phyloP scores from a whole-genome alignment of 2,329 filamentous ascomycete species.

The Sodiomyces alkalinus region DNA sequence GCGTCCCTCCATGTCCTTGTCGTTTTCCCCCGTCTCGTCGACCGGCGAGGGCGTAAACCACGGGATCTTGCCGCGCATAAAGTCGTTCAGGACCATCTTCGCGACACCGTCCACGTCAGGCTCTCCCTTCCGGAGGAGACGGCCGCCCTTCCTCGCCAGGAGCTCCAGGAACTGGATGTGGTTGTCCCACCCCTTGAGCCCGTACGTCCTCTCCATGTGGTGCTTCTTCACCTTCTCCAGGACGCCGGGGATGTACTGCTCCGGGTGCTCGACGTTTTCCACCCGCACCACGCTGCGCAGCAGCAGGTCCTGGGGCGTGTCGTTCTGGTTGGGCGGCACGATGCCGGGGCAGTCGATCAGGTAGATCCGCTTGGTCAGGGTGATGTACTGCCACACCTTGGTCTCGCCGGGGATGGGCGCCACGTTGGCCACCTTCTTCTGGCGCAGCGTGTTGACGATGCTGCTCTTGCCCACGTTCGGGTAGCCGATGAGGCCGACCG shows the following conservation, averaged over 20 bases:
- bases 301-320: constrained; percentile 76
- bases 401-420: constrained; percentile 94
- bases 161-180: constrained; percentile 74
- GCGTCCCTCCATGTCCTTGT: constrained; percentile 47
- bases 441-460: constrained; percentile 90
- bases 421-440: constrained; percentile 87
- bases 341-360: constrained; percentile 96
- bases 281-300: constrained; percentile 84
- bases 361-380: constrained; percentile 81
- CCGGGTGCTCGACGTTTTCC: constrained; percentile 84
- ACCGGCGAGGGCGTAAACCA: constrained; percentile 82
- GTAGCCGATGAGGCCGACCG: constrained; percentile 63
- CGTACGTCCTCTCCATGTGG: constrained; percentile 88
- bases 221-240: constrained; percentile 63
- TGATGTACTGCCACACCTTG: constrained; percentile 97
- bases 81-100: constrained; percentile 95
- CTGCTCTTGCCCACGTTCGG: constrained; percentile 94
- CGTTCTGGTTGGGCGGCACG: constrained; percentile 73
- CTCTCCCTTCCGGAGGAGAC: constrained; percentile 82
- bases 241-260: constrained; percentile 84
- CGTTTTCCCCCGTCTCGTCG: constrained; percentile 34
- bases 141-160: constrained; percentile 72
- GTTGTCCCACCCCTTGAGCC: constrained; percentile 63
- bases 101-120: constrained; percentile 89
- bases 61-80: constrained; percentile 84